Evolutionary conservation across 2,329 filamentous ascomycete species (phyloP), one percentile per base, ranked within the genome.

Genomic region (Scytalidium sp.): DNA sequence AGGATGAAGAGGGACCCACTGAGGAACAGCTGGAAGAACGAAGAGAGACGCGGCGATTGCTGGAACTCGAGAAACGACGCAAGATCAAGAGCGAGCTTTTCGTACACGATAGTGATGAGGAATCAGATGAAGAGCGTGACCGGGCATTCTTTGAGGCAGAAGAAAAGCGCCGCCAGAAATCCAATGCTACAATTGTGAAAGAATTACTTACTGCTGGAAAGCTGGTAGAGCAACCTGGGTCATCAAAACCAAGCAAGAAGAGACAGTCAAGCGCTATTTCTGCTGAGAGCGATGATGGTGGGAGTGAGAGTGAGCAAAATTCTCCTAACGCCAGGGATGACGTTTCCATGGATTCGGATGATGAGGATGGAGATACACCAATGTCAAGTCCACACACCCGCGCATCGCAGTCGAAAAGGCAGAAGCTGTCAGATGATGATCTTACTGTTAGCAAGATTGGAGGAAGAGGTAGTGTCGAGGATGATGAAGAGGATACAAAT

Each of bases 81-180:
- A 88, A 87, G 64, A 87, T 94, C 70, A 97, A 97, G 75, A 95
- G 88, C 60, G 84, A 85, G 20, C 70, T 93, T 36, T 93, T 84
- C 60, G 87, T 99, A 45, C 81, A 87, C 50, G 84, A 86, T 32
- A 90, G 87, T 57, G 94, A 97, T 64, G 94, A 97, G 47, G 91
- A 96, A 58, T 85, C 80, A n/a, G 90, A 96, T 61, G 83, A 80
- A 27, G 90, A 91, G 43, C 80, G 82, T 50, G 81, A 88, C 68
- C 74, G 65, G 19, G 83, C 80, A 19, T 97, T 97, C 69, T 97
- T 93, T 68, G 83, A 79, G 2, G 77, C 81, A 15, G 92, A 97
- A 69, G 83, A 85, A 66, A 72, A 78, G 56, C 75, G 86, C 52
- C 75, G 88, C 44, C 76, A 81, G 55, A 78, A 78, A 45, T 49